Evolutionary conservation across 345 rosid genomes (phyloP).

Genomic region (Pugionium cornutum): DNA sequence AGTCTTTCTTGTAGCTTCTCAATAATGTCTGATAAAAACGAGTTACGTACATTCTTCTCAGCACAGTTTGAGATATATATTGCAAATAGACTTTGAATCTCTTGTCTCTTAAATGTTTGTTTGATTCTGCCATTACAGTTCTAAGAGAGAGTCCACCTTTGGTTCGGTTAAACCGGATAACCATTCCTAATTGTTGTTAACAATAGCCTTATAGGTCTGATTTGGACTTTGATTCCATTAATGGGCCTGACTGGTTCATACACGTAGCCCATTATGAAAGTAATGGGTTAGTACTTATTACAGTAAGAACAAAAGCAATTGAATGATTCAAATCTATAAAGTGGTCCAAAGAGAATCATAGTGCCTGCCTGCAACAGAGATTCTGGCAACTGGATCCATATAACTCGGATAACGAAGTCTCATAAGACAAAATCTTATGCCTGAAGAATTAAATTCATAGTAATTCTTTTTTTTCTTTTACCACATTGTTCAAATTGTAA

Average conservation of each 20-base stretch:
- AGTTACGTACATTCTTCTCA: constrained; percentile 28
- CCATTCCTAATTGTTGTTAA: neutral
- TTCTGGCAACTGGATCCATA: constrained; percentile 40
- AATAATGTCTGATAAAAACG: constrained; percentile 37
- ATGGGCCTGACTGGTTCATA: constrained; percentile 17
- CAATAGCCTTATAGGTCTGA: neutral
- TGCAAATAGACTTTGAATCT: constrained; percentile 18
- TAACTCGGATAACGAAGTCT: constrained; percentile 43
- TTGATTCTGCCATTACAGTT: neutral
- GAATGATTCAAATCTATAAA: constrained; percentile 33
- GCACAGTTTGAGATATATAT: constrained; percentile 17
- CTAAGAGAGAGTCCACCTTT: too few species aligned
- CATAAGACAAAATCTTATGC: constrained; percentile 38
- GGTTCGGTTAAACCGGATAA: neutral
- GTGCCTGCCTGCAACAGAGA: constrained; percentile 42
- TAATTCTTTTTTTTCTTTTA: constrained; percentile 26
- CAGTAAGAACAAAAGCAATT: constrained; percentile 30
- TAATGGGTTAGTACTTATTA: neutral
- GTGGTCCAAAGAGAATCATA: constrained; percentile 41
- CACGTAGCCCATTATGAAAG: neutral
- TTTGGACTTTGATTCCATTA: neutral
- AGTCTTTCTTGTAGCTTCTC: constrained; percentile 30
- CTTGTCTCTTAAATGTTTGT: neutral
- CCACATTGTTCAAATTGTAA: constrained; percentile 25
- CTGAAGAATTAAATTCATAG: constrained; percentile 16